Conservation (phyloP, 2,329 filamentous ascomycete genomes). For the Alternaria triticina region DNA sequence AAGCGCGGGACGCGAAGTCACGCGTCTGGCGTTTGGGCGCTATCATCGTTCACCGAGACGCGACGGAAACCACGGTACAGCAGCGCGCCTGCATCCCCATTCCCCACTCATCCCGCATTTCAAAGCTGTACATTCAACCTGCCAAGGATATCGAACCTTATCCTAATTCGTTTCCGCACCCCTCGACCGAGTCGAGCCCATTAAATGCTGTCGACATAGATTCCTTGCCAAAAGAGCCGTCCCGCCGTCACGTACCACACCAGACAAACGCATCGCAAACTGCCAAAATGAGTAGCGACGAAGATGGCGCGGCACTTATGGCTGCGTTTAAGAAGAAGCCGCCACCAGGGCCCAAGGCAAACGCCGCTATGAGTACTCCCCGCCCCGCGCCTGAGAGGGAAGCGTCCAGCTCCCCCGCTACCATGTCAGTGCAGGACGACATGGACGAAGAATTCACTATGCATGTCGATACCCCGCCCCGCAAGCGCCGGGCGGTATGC, state of each 20-base stretch:
- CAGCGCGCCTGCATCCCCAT: not conserved
- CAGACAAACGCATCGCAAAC: not conserved
- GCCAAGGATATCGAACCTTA: not conserved
- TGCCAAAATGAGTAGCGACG: slow-evolving; percentile 33
- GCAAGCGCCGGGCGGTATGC: slow-evolving; percentile 22
- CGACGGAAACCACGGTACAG: not conserved
- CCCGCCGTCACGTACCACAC: not conserved
- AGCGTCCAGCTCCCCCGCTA: slow-evolving; percentile 19
- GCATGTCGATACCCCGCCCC: not conserved
- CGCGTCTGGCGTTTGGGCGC: slow-evolving; percentile 9
- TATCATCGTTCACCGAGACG: not conserved
- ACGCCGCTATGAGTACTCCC: not conserved
- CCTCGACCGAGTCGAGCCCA: not conserved
- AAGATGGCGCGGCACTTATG: slow-evolving; percentile 34
- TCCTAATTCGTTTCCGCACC: not conserved
- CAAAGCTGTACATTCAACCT: not conserved
- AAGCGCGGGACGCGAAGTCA: slow-evolving; percentile 17
- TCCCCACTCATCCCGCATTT: not conserved
- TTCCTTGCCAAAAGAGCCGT: not conserved
- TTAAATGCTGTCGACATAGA: not conserved
- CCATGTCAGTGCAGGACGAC: slow-evolving; percentile 22
- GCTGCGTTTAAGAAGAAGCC: slow-evolving; percentile 32
- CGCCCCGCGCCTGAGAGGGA: not conserved
- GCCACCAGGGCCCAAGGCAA: not conserved
- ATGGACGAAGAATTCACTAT: not conserved